Evolutionary conservation across 805 yeast genomes (phyloP), one percentile per base, ranked within the genome.

Genomic region (Ogataea haglerorum): DNA sequence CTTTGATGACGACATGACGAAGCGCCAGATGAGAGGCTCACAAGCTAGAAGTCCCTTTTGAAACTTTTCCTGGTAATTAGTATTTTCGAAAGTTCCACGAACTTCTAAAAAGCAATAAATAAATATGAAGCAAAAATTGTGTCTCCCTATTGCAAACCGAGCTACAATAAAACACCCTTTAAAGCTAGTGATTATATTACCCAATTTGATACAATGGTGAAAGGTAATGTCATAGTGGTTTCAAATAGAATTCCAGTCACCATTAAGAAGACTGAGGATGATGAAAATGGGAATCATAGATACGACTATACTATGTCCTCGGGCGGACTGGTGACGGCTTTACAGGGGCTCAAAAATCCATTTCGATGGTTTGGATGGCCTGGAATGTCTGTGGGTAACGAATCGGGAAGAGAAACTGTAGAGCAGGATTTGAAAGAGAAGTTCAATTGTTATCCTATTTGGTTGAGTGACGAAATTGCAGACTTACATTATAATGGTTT

Each of bases 321-420:
- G 2, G 99, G 99, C 19, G 99, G 99, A 2, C 75, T 93, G 35
- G 99, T 95, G 17, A 88, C 97, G 1, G 99, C 97, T 0, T 69
- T 93, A 30, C 95, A 90, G 57, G 98, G 98, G 1, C 68, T 93
- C 39, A 87, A 87, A 61, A 85, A 85, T 56, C 82, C 84, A 35
- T 89, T 89, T 65, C 93, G 89, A 60, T 93, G 99, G 99, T 81
- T 86, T 56, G 99, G 99, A 12, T 93, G 99, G 99, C 96, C 98
- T 2, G 95, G 91, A 9, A 65, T 89, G 57, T 95, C 89, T 52
- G 75, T 93, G 4, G 95, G 95, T 2, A 85, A 73, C 18, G 73
- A 72, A 31, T 43, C 34, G 4, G 95, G 89, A 48, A 82, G 82
- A 57, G 76, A 65, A 0, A 67, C 68, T 42, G 95, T 93, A 40